Evolutionary conservation across 768 basidiomycete genomes (phyloP), one percentile per base, ranked within the genome.

Genomic region (Pisolithus sp.): DNA sequence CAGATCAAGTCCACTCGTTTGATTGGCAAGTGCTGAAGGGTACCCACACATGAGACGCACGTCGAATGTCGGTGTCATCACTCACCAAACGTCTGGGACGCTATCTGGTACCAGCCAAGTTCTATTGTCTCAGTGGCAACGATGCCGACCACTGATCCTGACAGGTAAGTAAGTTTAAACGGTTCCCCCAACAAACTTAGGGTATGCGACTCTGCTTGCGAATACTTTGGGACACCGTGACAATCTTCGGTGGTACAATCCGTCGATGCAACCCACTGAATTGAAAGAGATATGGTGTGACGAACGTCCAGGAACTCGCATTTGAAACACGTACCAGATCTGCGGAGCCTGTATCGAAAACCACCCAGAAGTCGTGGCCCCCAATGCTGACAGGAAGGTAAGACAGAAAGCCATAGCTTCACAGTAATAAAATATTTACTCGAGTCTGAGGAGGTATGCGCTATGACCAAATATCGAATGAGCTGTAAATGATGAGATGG

Each of bases 261-360:
- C 24, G 71, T 68, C 13, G 77, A 77, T 31, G 74, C 72, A 15
- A 81, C 68, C 81, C 81, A 83, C 79, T 74, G 17, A 17, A 21
- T n/a, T n/a, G 17, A 3, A 17, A 21, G 7, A 49, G 44, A 51
- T 46, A 58, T 4, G 44, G 46, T 1, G 9, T 13, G 10, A 50
- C 12, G 44, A 39, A 23, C 30, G 34, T 44, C 40, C 53, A 50
- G 21, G 48, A 47, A 31, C 12, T 20, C 23, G 4, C n/a, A 21
- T 31, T 20, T 17, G 28, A 34, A 5, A 59, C 70, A 59, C 70
- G 43, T 56, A 79, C 79, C 56, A 82, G 58, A 60, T 81, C 81
- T 1, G 81, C 74, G 4, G 80, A 82, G 45, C 80, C 81, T 7
- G 81, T 81, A 59, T 81, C 80, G 26, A 80, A 64, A 4, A 78